Conservation (phyloP, 371 early-diverging fungal genomes). For the Mucor racemosus region DNA sequence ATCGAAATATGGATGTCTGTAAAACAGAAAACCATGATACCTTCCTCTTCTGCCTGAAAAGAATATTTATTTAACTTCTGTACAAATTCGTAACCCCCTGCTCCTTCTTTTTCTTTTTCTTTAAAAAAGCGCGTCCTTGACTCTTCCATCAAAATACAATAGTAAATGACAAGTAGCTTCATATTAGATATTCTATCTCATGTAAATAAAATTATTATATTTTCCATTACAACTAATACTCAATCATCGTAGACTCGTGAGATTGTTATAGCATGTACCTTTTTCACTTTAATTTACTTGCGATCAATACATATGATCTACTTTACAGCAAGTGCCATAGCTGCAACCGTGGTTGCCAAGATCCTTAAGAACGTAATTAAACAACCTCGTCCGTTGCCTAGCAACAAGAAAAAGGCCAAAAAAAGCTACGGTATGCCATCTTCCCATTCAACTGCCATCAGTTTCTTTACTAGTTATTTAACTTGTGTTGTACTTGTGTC, state of each 20-base stretch:
- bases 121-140: not conserved
- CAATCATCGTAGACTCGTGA: conserved; percentile 12
- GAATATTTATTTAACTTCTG: not conserved
- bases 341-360: conserved; percentile 43
- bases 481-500: conserved; percentile 25
- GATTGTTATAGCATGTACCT: conserved; percentile 17
- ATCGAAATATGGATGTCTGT: conserved; percentile 36
- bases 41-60: not conserved
- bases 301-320: conserved; percentile 42
- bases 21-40: conserved; percentile 7
- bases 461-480: conserved; percentile 66
- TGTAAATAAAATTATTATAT: conserved; percentile 7
- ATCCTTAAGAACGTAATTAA: conserved; percentile 51
- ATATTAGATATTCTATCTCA: conserved; percentile 12
- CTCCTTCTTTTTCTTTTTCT: not conserved
- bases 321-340: conserved; percentile 31
- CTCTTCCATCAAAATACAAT: not conserved
- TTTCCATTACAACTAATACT: not conserved
- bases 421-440: conserved; percentile 77
- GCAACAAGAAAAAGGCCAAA: conserved; percentile 6
- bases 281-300: conserved; percentile 29
- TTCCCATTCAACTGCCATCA: conserved; percentile 75
- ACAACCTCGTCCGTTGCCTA: conserved; percentile 45
- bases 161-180: conserved; percentile 1
- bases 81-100: not conserved